Percentiles rank a stretch among this genome's conserved stretches.
phyloP scores from a whole-genome alignment of 164 flowering plant species.

The Magnolia kwangsiensis region DNA sequence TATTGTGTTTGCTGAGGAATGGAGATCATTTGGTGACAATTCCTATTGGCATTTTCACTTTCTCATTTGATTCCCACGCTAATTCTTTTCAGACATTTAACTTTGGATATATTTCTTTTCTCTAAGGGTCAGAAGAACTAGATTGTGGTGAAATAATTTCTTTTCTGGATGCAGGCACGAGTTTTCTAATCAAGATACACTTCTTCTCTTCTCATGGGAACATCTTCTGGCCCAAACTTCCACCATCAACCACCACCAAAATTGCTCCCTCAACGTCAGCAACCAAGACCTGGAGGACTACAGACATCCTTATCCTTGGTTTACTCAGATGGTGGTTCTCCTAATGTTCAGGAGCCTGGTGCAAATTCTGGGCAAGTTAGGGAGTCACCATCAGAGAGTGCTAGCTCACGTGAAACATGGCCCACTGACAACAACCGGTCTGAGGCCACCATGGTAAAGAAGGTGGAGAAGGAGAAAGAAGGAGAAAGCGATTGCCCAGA shows the following conservation, averaged over 20 bases:
- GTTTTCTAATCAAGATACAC: not conserved
- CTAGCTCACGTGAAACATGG: slow-evolving; percentile 91
- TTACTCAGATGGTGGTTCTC: slow-evolving; percentile 19
- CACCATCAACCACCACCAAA: slow-evolving; percentile 24
- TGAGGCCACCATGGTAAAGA: slow-evolving; percentile 49
- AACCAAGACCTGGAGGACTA: slow-evolving; percentile 25
- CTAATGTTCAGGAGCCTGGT: slow-evolving; percentile 12
- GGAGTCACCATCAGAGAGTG: slow-evolving; percentile 93
- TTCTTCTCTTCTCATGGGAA: slow-evolving; percentile 8
- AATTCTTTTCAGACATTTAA: no score
- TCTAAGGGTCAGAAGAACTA: not conserved
- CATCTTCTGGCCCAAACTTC: slow-evolving; percentile 29
- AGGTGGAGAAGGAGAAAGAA: slow-evolving; percentile 55
- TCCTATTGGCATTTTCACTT: no score
- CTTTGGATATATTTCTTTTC: no score
- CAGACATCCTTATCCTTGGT: slow-evolving; percentile 36
- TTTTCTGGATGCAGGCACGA: not conserved
- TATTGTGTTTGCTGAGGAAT: no score
- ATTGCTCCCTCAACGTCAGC: slow-evolving; percentile 38
- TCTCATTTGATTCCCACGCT: no score
- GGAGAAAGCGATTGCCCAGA: slow-evolving; percentile 56
- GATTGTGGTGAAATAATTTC: not conserved
- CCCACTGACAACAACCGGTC: slow-evolving; percentile 32
- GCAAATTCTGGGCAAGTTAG: slow-evolving; percentile 55
- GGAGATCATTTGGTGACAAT: no score